phyloP scores from a whole-genome alignment of 495 filamentous ascomycete genomes.

The Penicillium malachiteum region DNA sequence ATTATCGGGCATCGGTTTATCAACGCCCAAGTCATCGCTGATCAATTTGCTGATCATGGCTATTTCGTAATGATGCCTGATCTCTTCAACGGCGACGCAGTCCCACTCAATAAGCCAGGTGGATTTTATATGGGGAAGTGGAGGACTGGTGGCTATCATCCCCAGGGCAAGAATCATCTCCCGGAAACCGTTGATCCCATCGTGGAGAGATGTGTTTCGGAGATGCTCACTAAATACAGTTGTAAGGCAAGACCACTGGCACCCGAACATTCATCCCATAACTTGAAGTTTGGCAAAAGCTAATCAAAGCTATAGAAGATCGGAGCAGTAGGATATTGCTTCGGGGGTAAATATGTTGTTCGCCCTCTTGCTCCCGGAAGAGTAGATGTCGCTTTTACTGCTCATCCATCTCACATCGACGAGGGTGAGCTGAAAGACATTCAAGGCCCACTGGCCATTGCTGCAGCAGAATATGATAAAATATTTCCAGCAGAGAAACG shows the following conservation, averaged over 20 bases:
- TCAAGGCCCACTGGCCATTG: constrained; percentile 55
- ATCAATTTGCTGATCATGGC: constrained; percentile 74
- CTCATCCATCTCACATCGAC: not conserved
- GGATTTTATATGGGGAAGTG: too few species aligned
- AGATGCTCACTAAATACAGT: too few species aligned
- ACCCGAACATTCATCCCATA: too few species aligned
- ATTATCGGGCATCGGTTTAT: constrained; percentile 34
- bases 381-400: not conserved
- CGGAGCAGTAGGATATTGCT: too few species aligned
- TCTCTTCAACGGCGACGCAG: constrained; percentile 36
- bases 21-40: constrained; percentile 51
- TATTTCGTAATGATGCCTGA: constrained; percentile 67
- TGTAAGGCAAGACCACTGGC: too few species aligned
- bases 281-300: too few species aligned
- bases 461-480: constrained; percentile 48
- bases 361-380: not conserved
- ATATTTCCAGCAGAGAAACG: not conserved
- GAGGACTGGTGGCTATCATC: too few species aligned
- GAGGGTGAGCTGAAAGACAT: not conserved
- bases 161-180: too few species aligned
- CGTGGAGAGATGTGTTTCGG: too few species aligned
- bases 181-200: too few species aligned
- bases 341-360: not conserved
- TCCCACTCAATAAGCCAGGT: constrained; percentile 3
- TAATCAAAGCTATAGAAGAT: too few species aligned